Percentiles rank a stretch among this genome's conserved stretches.
These are phyloP conservation scores for Mrakiaceae sp. DNA, from an alignment of 1,284 basidiomycete genomes.

Conservation along the genomic window DNA sequence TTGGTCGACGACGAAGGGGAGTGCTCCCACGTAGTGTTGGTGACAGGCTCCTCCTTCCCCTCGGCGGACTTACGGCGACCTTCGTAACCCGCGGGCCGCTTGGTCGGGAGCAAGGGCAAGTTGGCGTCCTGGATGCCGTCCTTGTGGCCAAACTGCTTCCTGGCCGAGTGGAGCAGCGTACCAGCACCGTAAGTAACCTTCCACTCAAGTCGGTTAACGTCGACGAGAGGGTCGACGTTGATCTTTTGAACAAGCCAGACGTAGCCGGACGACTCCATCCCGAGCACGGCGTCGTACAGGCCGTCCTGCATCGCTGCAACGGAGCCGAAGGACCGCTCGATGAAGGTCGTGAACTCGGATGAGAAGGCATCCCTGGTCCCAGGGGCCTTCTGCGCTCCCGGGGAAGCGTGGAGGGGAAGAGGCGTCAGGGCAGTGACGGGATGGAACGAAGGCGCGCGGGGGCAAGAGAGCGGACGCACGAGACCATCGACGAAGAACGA, in stretches of 20 bases:
- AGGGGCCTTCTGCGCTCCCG: neutral
- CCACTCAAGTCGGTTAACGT: constrained; percentile 45
- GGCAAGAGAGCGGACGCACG: constrained; percentile 41
- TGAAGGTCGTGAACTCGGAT: constrained; percentile 33
- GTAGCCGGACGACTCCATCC: constrained; percentile 72
- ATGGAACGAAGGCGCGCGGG: neutral
- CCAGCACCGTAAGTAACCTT: constrained; percentile 81
- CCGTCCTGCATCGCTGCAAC: constrained; percentile 60
- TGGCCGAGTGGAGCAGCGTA: constrained; percentile 60
- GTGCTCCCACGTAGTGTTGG: constrained; percentile 21
- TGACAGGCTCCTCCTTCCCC: neutral
- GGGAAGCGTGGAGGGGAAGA: neutral
- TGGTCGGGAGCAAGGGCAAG: neutral
- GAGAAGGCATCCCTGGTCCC: constrained; percentile 15
- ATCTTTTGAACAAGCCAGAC: constrained; percentile 74
- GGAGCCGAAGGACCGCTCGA: constrained; percentile 49
- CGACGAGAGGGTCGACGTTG: constrained; percentile 29
- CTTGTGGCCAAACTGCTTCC: constrained; percentile 31
- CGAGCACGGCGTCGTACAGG: constrained; percentile 62
- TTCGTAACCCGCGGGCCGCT: neutral
- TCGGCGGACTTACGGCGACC: neutral
- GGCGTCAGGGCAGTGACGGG: neutral
- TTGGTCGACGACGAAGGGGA: constrained; percentile 24
- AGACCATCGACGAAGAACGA: constrained; percentile 82
- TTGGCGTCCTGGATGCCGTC: constrained; percentile 10